Conservation (phyloP, 1,139 yeast genomes). For the Suhomyces terraborum region DNA sequence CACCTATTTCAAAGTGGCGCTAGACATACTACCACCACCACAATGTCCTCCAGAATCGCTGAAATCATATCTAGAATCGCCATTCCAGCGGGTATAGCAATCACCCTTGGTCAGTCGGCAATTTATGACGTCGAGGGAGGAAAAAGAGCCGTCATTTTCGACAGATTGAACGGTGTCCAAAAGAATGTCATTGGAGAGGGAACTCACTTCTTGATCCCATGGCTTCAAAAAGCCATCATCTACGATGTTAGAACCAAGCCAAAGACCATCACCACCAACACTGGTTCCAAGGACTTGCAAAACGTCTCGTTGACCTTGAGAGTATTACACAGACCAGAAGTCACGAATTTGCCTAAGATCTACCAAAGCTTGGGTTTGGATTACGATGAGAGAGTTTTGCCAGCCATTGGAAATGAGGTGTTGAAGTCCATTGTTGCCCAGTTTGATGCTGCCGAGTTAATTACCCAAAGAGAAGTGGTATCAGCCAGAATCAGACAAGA, state of each 20-base stretch:
- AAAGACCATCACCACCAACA: slow-evolving; percentile 88
- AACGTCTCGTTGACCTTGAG: slow-evolving; percentile 92
- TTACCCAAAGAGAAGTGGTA: slow-evolving; percentile 95
- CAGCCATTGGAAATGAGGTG: slow-evolving; percentile 96
- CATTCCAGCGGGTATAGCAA: slow-evolving; percentile 67
- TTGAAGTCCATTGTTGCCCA: slow-evolving; percentile 95
- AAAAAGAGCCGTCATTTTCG: slow-evolving; percentile 92
- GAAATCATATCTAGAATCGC: slow-evolving; percentile 54
- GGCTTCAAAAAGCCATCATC: slow-evolving; percentile 90
- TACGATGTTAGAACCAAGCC: slow-evolving; percentile 93
- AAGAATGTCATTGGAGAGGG: slow-evolving; percentile 91
- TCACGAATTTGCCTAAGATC: slow-evolving; percentile 73
- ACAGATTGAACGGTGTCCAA: slow-evolving; percentile 87
- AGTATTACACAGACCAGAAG: slow-evolving; percentile 93
- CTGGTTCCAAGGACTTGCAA: slow-evolving; percentile 97
- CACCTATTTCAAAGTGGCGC: slow-evolving; percentile 13
- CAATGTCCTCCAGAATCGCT: slow-evolving; percentile 43
- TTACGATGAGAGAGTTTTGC: slow-evolving; percentile 95
- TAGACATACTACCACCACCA: slow-evolving; percentile 1
- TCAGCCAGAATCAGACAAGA: slow-evolving; percentile 89
- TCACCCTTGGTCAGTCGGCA: slow-evolving; percentile 69
- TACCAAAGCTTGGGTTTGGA: slow-evolving; percentile 92
- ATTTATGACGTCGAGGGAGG: slow-evolving; percentile 96
- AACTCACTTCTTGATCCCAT: slow-evolving; percentile 90
- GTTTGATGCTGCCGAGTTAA: slow-evolving; percentile 96